Evolutionary conservation across 257 asterid species (phyloP).

Genomic region (Nyctanthes arbortristis): DNA sequence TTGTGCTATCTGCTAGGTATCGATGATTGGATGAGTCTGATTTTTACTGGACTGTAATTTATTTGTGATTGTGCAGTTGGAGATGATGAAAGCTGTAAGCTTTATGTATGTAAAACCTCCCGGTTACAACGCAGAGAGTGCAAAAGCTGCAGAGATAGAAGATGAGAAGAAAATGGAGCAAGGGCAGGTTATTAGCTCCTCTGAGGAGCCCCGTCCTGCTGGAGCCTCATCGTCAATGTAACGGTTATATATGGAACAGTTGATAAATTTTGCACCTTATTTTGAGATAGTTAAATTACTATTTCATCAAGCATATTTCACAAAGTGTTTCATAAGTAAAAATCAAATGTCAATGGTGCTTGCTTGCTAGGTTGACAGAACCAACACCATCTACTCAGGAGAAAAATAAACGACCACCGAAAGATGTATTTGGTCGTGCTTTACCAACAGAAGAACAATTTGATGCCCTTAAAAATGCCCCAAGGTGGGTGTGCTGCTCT

Average conservation of each 20-base stretch:
- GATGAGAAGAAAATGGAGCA: slow-evolving; percentile 54
- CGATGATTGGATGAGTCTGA: not conserved
- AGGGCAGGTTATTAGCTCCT: slow-evolving; percentile 25
- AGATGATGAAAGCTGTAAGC: slow-evolving; percentile 98
- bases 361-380: slow-evolving; percentile 52
- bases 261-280: not conserved
- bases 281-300: slow-evolving; percentile 4
- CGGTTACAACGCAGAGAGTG: slow-evolving; percentile 96
- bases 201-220: slow-evolving; percentile 38
- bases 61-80: slow-evolving; percentile 57
- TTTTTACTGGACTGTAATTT: slow-evolving; percentile 18
- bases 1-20: not conserved
- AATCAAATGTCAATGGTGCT: slow-evolving; percentile 17
- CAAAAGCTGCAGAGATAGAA: slow-evolving; percentile 90
- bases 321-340: not conserved
- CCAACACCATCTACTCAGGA: slow-evolving; percentile 44
- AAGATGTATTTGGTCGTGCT: slow-evolving; percentile 88
- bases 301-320: slow-evolving; percentile 9
- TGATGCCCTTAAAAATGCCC: slow-evolving; percentile 96
- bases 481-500: slow-evolving; percentile 51
- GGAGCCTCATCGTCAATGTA: slow-evolving; percentile 65
- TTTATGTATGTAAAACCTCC: slow-evolving; percentile 98
- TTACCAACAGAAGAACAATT: slow-evolving; percentile 96
- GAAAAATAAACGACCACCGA: slow-evolving; percentile 76
- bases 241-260: slow-evolving; percentile 14